A percentile compares a stretch with the other conserved stretches of the same genome.
phyloP scores from a whole-genome alignment of 192 early-diverging fungal species.

The Rhizophagus sp. region DNA sequence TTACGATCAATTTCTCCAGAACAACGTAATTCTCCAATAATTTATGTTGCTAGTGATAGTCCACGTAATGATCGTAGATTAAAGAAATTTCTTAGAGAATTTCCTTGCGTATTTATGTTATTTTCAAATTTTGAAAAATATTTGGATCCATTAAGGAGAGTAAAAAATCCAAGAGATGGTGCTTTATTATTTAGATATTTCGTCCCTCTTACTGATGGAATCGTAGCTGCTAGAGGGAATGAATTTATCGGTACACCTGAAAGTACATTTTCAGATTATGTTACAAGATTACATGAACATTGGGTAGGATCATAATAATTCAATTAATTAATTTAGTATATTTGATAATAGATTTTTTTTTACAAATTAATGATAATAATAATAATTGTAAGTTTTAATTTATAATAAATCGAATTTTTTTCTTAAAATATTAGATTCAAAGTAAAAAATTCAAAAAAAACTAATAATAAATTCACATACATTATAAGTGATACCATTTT shows the following conservation, averaged over 20 bases:
- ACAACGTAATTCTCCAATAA: slow-evolving; percentile 15
- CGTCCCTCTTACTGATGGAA: slow-evolving; percentile 58
- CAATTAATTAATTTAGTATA: too few relatives aligned
- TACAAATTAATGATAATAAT: too few relatives aligned
- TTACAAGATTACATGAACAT: slow-evolving; percentile 9
- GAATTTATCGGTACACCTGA: slow-evolving; percentile 53
- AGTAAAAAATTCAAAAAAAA: too few relatives aligned
- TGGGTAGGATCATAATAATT: background rate
- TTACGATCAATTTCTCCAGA: background rate
- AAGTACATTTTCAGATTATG: slow-evolving; percentile 45
- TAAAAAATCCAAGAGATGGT: slow-evolving; percentile 42
- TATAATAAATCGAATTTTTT: too few relatives aligned
- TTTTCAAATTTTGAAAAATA: slow-evolving; percentile 47
- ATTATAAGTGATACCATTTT: too few relatives aligned
- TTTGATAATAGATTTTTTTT: too few relatives aligned
- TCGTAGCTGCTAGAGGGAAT: slow-evolving; percentile 51
- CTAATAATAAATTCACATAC: too few relatives aligned
- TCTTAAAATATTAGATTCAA: too few relatives aligned
- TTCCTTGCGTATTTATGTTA: slow-evolving; percentile 56
- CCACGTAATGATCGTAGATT: slow-evolving; percentile 29
- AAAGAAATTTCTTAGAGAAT: slow-evolving; percentile 27
- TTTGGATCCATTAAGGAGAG: slow-evolving; percentile 33
- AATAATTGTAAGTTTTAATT: too few relatives aligned
- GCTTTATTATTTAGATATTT: slow-evolving; percentile 47
- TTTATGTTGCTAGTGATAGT: slow-evolving; percentile 46